Conservation (phyloP, 2,329 filamentous ascomycete genomes). For the Bimuria novae-zelandiae region DNA sequence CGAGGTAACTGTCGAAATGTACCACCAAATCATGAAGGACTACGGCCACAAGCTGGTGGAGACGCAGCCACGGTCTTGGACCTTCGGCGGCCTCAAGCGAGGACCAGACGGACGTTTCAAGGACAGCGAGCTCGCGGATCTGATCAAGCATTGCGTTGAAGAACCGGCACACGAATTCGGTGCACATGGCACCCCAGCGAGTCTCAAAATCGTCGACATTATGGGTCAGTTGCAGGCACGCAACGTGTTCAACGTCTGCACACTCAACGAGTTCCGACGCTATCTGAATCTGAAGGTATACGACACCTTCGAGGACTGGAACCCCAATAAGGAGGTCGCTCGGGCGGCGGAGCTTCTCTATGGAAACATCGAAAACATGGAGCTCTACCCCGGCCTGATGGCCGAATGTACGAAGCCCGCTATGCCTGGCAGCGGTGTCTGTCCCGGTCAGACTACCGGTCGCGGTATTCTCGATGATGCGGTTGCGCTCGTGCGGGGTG, state of each 20-base stretch:
- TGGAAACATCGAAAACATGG: conserved; percentile 59
- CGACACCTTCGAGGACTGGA: conserved; percentile 78
- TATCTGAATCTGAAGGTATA: conserved; percentile 76
- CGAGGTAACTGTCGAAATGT: conserved; percentile 41
- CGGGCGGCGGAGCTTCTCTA: conserved; percentile 56
- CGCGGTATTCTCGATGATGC: conserved; percentile 75
- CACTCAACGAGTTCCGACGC: conserved; percentile 78
- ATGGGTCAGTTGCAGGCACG: conserved; percentile 72
- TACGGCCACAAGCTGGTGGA: conserved; percentile 50
- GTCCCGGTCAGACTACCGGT: conserved; percentile 69
- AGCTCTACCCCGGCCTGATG: conserved; percentile 74
- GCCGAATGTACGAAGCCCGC: conserved; percentile 73
- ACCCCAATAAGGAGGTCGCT: conserved; percentile 53
- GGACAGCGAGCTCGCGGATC: conserved; percentile 66
- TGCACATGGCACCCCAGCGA: conserved; percentile 54
- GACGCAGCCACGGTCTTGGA: conserved; percentile 67
- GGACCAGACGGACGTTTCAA: conserved; percentile 67
- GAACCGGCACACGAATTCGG: conserved; percentile 68
- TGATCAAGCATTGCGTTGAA: conserved; percentile 69
- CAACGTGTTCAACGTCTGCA: conserved; percentile 72
- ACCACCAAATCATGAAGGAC: conserved; percentile 46
- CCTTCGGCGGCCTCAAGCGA: conserved; percentile 67
- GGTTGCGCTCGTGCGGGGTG: conserved; percentile 63
- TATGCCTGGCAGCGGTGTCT: conserved; percentile 71
- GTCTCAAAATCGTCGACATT: conserved; percentile 64